These are phyloP conservation scores for Letharia columbiana DNA, from an alignment of 495 filamentous ascomycete species.

Conservation along the genomic window DNA sequence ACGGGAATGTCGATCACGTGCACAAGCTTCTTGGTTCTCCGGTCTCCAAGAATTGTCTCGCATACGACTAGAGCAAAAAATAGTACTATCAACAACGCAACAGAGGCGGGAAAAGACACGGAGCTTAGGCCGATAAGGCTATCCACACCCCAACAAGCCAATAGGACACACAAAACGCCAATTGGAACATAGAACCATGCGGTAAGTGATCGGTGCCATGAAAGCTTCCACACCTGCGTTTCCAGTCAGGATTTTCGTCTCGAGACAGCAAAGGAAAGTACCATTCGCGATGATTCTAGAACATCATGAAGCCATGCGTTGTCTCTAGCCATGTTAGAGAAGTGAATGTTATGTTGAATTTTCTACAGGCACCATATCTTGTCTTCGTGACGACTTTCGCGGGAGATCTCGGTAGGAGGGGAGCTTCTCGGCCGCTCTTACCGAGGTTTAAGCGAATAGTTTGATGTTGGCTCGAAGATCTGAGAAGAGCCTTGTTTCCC, in stretches of 20 bases:
- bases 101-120: constrained; percentile 46
- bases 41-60: constrained; percentile 38
- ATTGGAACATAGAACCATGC: constrained; percentile 43
- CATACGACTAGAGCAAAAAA: constrained; percentile 39
- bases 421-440: not conserved
- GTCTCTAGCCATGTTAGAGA: not conserved
- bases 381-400: not conserved
- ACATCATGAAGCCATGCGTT: constrained; percentile 2
- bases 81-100: constrained; percentile 42
- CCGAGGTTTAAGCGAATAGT: not conserved
- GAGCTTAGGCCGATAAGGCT: constrained; percentile 39
- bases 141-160: constrained; percentile 44
- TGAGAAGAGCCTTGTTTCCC: not conserved
- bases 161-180: constrained; percentile 39
- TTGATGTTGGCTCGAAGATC: not conserved
- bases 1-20: constrained; percentile 43
- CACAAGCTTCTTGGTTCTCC: constrained; percentile 37
- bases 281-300: constrained; percentile 4
- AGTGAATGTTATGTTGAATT: not conserved
- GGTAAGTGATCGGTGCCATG: constrained; percentile 33
- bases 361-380: not conserved
- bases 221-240: constrained; percentile 21
- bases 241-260: not conserved
- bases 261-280: not conserved
- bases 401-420: not conserved